Evolutionary conservation across 2,329 filamentous ascomycete species (phyloP).

Genomic region (Aspergillus sp.): DNA sequence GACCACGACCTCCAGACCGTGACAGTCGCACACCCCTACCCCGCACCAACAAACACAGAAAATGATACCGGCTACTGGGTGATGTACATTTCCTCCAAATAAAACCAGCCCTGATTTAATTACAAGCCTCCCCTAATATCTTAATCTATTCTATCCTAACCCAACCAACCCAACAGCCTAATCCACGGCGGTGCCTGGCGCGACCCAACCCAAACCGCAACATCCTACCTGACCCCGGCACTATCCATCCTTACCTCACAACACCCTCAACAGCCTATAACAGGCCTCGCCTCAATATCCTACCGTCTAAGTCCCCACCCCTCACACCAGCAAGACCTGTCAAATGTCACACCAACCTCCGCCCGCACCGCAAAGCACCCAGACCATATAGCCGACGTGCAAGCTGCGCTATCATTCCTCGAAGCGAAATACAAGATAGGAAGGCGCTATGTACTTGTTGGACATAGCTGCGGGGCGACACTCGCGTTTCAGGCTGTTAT

Average conservation of each 20-base stretch:
- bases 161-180: conserved; percentile 29
- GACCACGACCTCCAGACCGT: conserved; percentile 35
- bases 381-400: conserved; percentile 46
- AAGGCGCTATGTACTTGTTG: conserved; percentile 43
- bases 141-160: no score
- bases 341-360: conserved; percentile 20
- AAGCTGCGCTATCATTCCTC: conserved; percentile 40
- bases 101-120: neutral
- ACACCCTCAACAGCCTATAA: conserved; percentile 24
- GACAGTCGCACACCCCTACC: conserved; percentile 25
- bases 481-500: conserved; percentile 47
- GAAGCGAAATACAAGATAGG: conserved; percentile 42
- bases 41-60: conserved; percentile 6
- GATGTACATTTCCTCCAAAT: conserved; percentile 30
- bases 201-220: conserved; percentile 42
- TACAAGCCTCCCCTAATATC: no score
- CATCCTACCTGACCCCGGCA: conserved; percentile 35
- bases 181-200: conserved; percentile 53
- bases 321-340: conserved; percentile 37
- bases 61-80: conserved; percentile 36
- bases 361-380: conserved; percentile 43
- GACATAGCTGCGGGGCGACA: conserved; percentile 50
- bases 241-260: conserved; percentile 30
- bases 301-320: conserved; percentile 49
- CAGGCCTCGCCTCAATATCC: conserved; percentile 45